Evolutionary conservation across 371 early-diverging fungal species (phyloP).

Genomic region (Mucor plumbeus): DNA sequence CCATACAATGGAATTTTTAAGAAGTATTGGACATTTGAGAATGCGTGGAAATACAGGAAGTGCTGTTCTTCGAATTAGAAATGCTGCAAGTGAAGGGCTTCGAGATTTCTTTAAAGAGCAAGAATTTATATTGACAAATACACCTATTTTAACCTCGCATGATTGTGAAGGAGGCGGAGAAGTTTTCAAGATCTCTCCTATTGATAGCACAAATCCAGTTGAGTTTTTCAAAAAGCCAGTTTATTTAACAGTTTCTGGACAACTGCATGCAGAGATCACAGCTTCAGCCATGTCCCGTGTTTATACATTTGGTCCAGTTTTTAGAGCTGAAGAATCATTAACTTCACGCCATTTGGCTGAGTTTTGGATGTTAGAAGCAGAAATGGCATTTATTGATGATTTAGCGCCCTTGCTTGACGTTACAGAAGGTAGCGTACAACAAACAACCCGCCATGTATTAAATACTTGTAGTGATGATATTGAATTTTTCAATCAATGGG

Average conservation of each 20-base stretch:
- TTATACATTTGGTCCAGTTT: slow-evolving; percentile 87
- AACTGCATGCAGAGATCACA: slow-evolving; percentile 87
- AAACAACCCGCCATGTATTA: slow-evolving; percentile 56
- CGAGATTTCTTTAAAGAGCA: slow-evolving; percentile 76
- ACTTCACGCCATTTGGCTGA: slow-evolving; percentile 91
- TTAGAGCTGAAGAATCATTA: slow-evolving; percentile 87
- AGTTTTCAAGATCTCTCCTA: slow-evolving; percentile 67
- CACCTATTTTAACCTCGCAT: slow-evolving; percentile 84
- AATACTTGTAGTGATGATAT: slow-evolving; percentile 60
- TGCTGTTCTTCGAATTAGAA: slow-evolving; percentile 76
- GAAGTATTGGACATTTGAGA: slow-evolving; percentile 82
- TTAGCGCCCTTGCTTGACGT: slow-evolving; percentile 62
- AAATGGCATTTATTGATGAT: slow-evolving; percentile 75
- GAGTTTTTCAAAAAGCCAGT: slow-evolving; percentile 81
- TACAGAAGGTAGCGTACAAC: slow-evolving; percentile 60
- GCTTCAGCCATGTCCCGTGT: slow-evolving; percentile 80
- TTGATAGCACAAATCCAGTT: slow-evolving; percentile 37
- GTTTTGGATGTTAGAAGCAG: slow-evolving; percentile 97
- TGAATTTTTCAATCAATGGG: slow-evolving; percentile 56
- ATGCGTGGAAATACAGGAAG: slow-evolving; percentile 77
- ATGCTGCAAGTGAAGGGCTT: slow-evolving; percentile 68
- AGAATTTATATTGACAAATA: slow-evolving; percentile 81
- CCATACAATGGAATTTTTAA: slow-evolving; percentile 79
- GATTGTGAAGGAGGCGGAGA: slow-evolving; percentile 97
- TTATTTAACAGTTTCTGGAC: slow-evolving; percentile 89